Percentiles rank a stretch among this genome's conserved stretches.
phyloP scores from a whole-genome alignment of 73 alveolate species.

The Paramecium biaurelia region DNA sequence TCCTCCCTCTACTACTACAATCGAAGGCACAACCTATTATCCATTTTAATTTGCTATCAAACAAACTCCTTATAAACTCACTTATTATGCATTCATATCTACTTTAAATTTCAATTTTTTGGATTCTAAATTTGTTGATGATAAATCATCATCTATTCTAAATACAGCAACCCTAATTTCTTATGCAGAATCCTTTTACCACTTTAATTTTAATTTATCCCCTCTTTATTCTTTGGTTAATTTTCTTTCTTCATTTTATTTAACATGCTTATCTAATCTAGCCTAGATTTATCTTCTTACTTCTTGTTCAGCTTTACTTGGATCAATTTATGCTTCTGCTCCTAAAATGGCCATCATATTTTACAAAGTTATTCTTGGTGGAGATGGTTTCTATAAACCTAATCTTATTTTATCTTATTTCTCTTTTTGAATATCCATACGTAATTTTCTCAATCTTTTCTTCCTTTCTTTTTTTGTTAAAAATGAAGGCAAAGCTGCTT shows the following conservation, averaged over 20 bases:
- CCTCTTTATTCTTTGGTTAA: constrained; percentile 82
- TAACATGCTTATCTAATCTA: constrained; percentile 74
- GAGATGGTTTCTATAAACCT: constrained; percentile 88
- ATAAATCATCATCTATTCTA: constrained; percentile 64
- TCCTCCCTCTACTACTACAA: constrained; percentile 91
- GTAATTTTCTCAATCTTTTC: constrained; percentile 71
- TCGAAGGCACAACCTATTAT: constrained; percentile 67
- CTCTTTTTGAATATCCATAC: constrained; percentile 78
- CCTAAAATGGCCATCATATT: constrained; percentile 81
- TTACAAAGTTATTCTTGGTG: constrained; percentile 80
- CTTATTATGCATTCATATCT: constrained; percentile 79
- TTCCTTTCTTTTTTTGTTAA: constrained; percentile 88
- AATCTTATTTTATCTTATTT: constrained; percentile 83
- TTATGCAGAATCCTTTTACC: constrained; percentile 77
- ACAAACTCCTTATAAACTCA: constrained; percentile 77
- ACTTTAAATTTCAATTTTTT: constrained; percentile 79
- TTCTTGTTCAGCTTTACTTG: constrained; percentile 81
- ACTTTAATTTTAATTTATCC: constrained; percentile 79
- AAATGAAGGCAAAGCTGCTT: constrained; percentile 68
- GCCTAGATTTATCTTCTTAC: constrained; percentile 74
- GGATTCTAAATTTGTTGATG: constrained; percentile 9
- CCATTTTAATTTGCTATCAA: constrained; percentile 65
- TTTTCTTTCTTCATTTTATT: constrained; percentile 80
- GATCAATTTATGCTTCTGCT: constrained; percentile 85
- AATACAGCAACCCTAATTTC: constrained; percentile 86